phyloP scores from a whole-genome alignment of 164 flowering plant genomes.

The Macadamia integrifolia region DNA sequence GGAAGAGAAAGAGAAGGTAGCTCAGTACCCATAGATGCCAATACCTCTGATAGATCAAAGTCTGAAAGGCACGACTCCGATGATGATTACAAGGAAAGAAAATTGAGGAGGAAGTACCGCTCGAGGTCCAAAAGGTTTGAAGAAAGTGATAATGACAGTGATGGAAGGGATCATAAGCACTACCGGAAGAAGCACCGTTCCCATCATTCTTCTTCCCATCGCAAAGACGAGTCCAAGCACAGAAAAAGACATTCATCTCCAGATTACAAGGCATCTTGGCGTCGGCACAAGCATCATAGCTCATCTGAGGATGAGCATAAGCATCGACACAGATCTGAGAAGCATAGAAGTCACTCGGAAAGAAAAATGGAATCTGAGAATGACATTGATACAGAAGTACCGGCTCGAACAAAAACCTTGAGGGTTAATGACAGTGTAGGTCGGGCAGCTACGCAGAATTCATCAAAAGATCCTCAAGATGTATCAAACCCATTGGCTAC shows the following conservation, averaged over 20 bases:
- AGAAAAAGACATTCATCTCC: constrained; percentile 43
- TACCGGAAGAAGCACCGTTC: constrained; percentile 49
- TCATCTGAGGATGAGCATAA: constrained; percentile 40
- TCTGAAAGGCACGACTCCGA: constrained; percentile 26
- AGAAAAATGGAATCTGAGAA: constrained; percentile 47
- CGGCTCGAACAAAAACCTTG: constrained; percentile 28
- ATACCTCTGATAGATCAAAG: constrained; percentile 20
- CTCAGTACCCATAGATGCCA: constrained; percentile 40
- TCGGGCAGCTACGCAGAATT: constrained; percentile 32
- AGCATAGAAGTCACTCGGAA: constrained; percentile 23
- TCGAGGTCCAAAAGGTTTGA: constrained; percentile 37
- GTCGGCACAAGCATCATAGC: constrained; percentile 28
- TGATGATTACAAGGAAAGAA: constrained; percentile 29
- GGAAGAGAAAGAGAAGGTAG: constrained; percentile 62
- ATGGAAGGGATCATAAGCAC: constrained; percentile 29
- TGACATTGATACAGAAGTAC: constrained; percentile 31
- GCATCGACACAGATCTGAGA: constrained; percentile 21
- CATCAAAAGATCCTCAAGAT: constrained; percentile 21
- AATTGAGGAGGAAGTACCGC: constrained; percentile 39
- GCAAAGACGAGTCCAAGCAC: constrained; percentile 43
- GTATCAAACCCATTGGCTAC: constrained; percentile 21
- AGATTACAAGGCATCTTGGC: constrained; percentile 28
- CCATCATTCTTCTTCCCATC: constrained; percentile 39
- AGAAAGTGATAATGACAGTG: constrained; percentile 19
- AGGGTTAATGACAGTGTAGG: constrained; percentile 21